Conservation (phyloP, 495 filamentous ascomycete species). For the Extremus antarcticus region DNA sequence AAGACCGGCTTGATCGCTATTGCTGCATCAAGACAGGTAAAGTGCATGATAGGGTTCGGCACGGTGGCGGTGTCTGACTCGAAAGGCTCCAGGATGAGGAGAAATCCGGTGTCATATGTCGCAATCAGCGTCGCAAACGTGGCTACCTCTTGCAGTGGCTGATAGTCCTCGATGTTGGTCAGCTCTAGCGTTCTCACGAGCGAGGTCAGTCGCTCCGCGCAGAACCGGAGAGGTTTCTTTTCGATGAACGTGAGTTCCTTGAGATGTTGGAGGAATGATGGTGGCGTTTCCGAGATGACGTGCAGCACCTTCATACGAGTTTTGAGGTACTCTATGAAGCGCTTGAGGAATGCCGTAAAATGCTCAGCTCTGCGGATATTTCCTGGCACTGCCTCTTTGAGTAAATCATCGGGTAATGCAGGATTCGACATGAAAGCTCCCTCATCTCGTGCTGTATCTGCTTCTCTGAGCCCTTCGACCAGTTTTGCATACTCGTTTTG, state of each 20-base stretch:
- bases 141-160: slow-evolving; percentile 92
- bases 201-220: slow-evolving; percentile 87
- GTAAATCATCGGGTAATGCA: slow-evolving; percentile 65
- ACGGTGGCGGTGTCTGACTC: slow-evolving; percentile 94
- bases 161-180: slow-evolving; percentile 95
- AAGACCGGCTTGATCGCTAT: slow-evolving; percentile 98
- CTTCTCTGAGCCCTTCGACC: slow-evolving; percentile 80
- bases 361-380: slow-evolving; percentile 96
- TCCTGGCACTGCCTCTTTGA: slow-evolving; percentile 90
- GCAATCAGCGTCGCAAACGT: slow-evolving; percentile 97
- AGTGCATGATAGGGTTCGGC: slow-evolving; percentile 89
- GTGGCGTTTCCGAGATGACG: slow-evolving; percentile 92
- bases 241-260: slow-evolving; percentile 97
- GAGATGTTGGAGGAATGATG: slow-evolving; percentile 84
- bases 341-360: slow-evolving; percentile 86
- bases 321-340: slow-evolving; percentile 92
- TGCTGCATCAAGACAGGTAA: slow-evolving; percentile 92
- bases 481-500: slow-evolving; percentile 93
- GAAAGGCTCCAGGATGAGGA: slow-evolving; percentile 90
- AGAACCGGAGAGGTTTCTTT: slow-evolving; percentile 90
- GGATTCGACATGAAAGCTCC: slow-evolving; percentile 97
- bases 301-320: slow-evolving; percentile 97
- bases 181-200: slow-evolving; percentile 92
- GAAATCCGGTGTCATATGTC: slow-evolving; percentile 95
- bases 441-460: slow-evolving; percentile 79